A percentile compares a stretch with the other conserved stretches of the same genome.
These are phyloP conservation scores for Heliophila coronopifolia DNA, from an alignment of 441 rosid species.

Conservation along the genomic window DNA sequence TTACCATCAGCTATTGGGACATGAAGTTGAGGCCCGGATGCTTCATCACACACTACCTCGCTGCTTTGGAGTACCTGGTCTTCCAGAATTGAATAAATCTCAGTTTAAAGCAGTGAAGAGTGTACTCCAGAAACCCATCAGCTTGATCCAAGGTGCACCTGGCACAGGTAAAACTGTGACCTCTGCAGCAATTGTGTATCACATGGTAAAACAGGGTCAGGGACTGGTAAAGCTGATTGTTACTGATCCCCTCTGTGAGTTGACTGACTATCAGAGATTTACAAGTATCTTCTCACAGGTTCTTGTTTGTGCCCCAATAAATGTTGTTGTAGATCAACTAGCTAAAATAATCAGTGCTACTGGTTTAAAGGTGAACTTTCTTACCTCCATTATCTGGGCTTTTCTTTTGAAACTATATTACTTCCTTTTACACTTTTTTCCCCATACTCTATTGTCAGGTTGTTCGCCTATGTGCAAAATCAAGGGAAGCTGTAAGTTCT, in stretches of 20 bases:
- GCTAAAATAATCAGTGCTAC: slow-evolving; percentile 99
- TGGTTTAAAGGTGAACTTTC: slow-evolving; percentile 67
- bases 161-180: slow-evolving; percentile 99
- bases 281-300: slow-evolving; percentile 44
- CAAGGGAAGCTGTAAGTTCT: slow-evolving; percentile 98
- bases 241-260: slow-evolving; percentile 8
- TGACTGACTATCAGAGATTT: slow-evolving; percentile 2
- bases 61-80: slow-evolving; percentile 97
- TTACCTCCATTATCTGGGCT: background rate
- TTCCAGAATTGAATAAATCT: slow-evolving; percentile 96
- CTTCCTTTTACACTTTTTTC: slow-evolving; percentile 2
- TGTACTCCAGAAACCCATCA: slow-evolving; percentile 96
- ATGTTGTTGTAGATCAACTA: slow-evolving; percentile 97
- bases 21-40: slow-evolving; percentile 95
- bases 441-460: slow-evolving; percentile 49
- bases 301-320: slow-evolving; percentile 97
- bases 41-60: slow-evolving; percentile 86
- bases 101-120: slow-evolving; percentile 99
- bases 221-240: slow-evolving; percentile 60
- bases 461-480: slow-evolving; percentile 96
- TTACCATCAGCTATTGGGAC: slow-evolving; percentile 95
- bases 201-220: slow-evolving; percentile 99
- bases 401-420: background rate
- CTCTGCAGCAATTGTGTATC: slow-evolving; percentile 97
- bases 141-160: slow-evolving; percentile 98